Evolutionary conservation across 2,329 filamentous ascomycete species (phyloP).

Genomic region (Trichophyton benhamiae): DNA sequence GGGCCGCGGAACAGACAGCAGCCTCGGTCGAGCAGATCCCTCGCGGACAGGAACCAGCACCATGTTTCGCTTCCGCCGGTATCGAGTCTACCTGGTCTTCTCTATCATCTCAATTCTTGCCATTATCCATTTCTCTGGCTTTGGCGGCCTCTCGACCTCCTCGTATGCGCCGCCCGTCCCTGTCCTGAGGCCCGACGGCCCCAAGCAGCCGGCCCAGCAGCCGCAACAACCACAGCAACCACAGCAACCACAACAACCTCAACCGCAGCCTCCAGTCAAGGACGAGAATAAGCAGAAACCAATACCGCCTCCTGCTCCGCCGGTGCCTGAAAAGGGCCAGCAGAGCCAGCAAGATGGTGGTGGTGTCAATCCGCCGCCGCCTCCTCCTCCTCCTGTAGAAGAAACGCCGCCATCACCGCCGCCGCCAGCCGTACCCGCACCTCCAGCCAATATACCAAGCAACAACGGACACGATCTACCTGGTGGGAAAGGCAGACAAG

Average conservation of each 20-base stretch:
- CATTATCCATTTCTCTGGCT: constrained; percentile 41
- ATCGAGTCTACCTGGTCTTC: constrained; percentile 36
- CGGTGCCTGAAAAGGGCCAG: background rate
- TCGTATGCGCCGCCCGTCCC: constrained; percentile 3
- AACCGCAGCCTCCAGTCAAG: background rate
- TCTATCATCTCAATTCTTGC: constrained; percentile 32
- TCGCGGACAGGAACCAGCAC: constrained; percentile 8
- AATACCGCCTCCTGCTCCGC: background rate
- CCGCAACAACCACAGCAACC: background rate
- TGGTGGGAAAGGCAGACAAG: constrained; percentile 25
- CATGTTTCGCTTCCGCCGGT: constrained; percentile 40
- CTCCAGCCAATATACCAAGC: constrained; percentile 1
- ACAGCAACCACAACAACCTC: background rate
- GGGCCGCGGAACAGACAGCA: too few relatives aligned
- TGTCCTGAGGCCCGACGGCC: constrained; percentile 8
- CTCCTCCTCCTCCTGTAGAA: background rate
- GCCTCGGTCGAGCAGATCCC: background rate
- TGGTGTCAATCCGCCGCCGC: background rate
- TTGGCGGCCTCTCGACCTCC: constrained; percentile 26
- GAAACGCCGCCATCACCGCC: background rate
- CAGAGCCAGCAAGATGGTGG: background rate
- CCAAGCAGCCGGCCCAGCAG: constrained; percentile 8
- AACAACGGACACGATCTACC: background rate
- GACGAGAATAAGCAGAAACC: background rate
- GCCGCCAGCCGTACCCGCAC: background rate